Evolutionary conservation across 306 rosid species (phyloP).

Genomic region (Abrus precatorius): DNA sequence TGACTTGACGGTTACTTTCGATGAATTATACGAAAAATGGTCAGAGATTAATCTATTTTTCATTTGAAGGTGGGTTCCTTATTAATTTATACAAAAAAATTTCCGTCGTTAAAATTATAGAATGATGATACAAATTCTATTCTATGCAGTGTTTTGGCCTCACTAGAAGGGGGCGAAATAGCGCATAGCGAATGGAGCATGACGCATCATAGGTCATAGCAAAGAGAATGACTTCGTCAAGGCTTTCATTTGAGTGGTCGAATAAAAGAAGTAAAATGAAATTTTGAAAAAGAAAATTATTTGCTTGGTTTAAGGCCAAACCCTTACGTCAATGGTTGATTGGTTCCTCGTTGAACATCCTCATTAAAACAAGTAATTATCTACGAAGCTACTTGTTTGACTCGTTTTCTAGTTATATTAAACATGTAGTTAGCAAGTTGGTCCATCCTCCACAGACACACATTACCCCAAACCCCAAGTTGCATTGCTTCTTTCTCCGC

Average conservation of each 20-base stretch:
- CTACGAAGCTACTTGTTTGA: constrained; percentile 34
- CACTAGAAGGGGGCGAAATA: too few relatives aligned
- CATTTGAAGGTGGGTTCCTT: neutral
- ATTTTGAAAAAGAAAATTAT: neutral
- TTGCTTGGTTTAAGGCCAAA: neutral
- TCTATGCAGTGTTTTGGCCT: neutral
- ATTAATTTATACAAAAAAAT: neutral
- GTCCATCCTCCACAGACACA: constrained; percentile 39
- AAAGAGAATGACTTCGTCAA: neutral
- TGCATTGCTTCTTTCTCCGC: constrained; percentile 43
- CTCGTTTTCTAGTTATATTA: constrained; percentile 44
- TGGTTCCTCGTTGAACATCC: constrained; percentile 45
- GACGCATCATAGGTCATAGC: neutral
- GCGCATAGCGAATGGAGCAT: neutral
- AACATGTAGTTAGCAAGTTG: neutral
- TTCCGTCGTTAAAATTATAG: neutral
- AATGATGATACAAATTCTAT: neutral
- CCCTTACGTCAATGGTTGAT: constrained; percentile 13
- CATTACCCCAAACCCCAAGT: constrained; percentile 28
- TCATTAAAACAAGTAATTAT: neutral
- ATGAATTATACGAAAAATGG: too few relatives aligned
- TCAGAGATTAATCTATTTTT: neutral
- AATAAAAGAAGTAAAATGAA: neutral
- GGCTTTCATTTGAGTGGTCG: neutral
- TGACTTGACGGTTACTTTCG: too few relatives aligned